Evolutionary conservation across 2,329 filamentous ascomycete species (phyloP), one percentile per base, ranked within the genome.

Genomic region (Penicillium carneum): DNA sequence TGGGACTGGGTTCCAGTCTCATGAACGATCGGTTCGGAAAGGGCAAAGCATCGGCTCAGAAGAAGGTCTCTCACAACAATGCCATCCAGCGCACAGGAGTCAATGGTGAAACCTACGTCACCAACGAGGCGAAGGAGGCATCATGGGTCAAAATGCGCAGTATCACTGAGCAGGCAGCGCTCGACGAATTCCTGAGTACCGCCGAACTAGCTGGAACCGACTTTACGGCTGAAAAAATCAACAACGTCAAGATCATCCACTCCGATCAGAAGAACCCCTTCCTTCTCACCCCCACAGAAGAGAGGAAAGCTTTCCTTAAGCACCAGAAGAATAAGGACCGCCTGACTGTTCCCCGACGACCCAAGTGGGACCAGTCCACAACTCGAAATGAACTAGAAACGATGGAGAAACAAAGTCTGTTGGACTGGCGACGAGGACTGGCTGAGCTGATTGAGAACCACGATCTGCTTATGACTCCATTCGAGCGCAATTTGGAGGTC

Each of bases 141-240:
- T 86, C 92, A 70, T 99, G 93, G 93, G 92, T 98, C 75, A 99
- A 98, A 84, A 98, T 99, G 95, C 92, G 94, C 82, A 97, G 92
- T 77, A 91, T 99, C 70, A 99, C 95, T 5, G 92, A 99, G 83
- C 95, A 99, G 80, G 93, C 90, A 69, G 93, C 93, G 46, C 87
- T 99, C 64, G 95, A 99, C 78, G 95, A 99, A 79, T 99, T 99
- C 78, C 83, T 99, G 66, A 91, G 90, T 59, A 99, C 95, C 1
- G 96, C 95, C 65, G 93, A 98, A 81, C 83, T 99, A 70, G 95
- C 95, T n/a, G 94, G 93, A 67, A 99, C 95, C 68, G 95, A 99
- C 77, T 99, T 99, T 79, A 98, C 94, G 0, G 96, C 95, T 31
- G 93, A 98, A 83, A 98, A 98, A 85, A 91, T 96, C 87, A 98